A percentile compares a stretch with the other conserved stretches of the same genome.
Evolutionary conservation across 2,329 filamentous ascomycete species (phyloP).

Genomic region (Sporothrix humicola): DNA sequence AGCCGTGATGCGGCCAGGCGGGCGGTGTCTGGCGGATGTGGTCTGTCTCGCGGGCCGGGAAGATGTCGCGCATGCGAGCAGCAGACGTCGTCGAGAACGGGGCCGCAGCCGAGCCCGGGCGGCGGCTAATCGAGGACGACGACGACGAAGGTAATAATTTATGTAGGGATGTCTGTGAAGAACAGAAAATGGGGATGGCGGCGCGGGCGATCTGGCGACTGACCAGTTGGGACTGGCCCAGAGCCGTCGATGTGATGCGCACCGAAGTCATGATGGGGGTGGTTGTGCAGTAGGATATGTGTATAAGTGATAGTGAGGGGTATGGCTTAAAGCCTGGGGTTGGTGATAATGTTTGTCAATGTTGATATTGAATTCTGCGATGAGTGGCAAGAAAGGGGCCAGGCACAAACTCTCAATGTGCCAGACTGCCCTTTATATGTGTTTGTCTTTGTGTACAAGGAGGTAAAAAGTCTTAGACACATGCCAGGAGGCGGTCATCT

Average conservation of each 20-base stretch:
- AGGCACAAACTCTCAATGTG: background rate
- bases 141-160: background rate
- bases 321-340: slow-evolving; percentile 12
- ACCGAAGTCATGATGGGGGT: slow-evolving; percentile 31
- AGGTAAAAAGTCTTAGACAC: no score
- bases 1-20: slow-evolving; percentile 74
- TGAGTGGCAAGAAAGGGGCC: background rate
- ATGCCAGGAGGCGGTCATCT: no score
- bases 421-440: slow-evolving; percentile 7
- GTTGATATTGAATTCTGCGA: background rate
- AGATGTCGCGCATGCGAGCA: slow-evolving; percentile 62
- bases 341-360: background rate
- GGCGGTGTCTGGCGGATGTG: slow-evolving; percentile 67
- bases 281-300: background rate
- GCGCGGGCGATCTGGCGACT: slow-evolving; percentile 30
- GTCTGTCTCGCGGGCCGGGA: slow-evolving; percentile 65
- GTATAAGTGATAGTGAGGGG: background rate
- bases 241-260: slow-evolving; percentile 14
- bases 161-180: background rate
- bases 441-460: background rate
- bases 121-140: slow-evolving; percentile 25
- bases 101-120: slow-evolving; percentile 36
- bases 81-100: slow-evolving; percentile 58
- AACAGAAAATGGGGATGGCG: slow-evolving; percentile 28
- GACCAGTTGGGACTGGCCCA: slow-evolving; percentile 32